Conservation (phyloP, 441 rosid species). For the Macaranga tanarius region DNA sequence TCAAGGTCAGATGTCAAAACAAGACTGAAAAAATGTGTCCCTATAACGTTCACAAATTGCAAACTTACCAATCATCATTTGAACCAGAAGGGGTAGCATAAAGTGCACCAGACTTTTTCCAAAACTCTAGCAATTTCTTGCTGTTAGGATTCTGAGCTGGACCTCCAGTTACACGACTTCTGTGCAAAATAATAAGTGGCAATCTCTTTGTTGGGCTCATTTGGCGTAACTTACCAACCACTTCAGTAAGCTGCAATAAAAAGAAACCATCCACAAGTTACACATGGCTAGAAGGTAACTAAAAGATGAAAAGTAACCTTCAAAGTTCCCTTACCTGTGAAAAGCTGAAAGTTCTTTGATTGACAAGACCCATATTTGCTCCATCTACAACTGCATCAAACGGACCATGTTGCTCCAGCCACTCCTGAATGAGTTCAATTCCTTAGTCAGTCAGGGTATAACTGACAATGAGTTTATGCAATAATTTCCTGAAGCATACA, state of each 20-base stretch:
- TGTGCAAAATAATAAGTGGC: conserved; percentile 82
- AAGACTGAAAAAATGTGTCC: not conserved
- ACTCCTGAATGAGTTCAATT: conserved; percentile 54
- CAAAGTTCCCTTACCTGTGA: conserved; percentile 45
- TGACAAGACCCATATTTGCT: conserved; percentile 70
- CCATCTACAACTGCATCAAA: conserved; percentile 91
- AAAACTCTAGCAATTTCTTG: conserved; percentile 58
- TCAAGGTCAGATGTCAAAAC: not conserved
- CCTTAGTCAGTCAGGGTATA: conserved; percentile 30
- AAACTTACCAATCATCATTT: conserved; percentile 86
- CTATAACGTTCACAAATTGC: not conserved
- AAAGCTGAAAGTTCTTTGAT: conserved; percentile 52
- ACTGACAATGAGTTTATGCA: conserved; percentile 13
- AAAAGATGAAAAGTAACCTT: conserved; percentile 8
- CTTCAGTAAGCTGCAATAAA: conserved; percentile 55
- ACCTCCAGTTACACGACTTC: conserved; percentile 65
- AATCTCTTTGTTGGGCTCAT: conserved; percentile 67
- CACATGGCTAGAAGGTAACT: conserved; percentile 10
- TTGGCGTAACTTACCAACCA: conserved; percentile 49
- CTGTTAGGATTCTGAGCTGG: conserved; percentile 61
- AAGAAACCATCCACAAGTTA: conserved; percentile 12
- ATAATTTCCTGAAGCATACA: conserved; percentile 13
- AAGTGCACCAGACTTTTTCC: conserved; percentile 75
- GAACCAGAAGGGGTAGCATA: conserved; percentile 87
- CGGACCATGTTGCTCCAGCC: conserved; percentile 80